A percentile compares a stretch with the other conserved stretches of the same genome.
Conservation (phyloP, 2,329 filamentous ascomycete species). For the Neopestalotiopsis rosae region DNA sequence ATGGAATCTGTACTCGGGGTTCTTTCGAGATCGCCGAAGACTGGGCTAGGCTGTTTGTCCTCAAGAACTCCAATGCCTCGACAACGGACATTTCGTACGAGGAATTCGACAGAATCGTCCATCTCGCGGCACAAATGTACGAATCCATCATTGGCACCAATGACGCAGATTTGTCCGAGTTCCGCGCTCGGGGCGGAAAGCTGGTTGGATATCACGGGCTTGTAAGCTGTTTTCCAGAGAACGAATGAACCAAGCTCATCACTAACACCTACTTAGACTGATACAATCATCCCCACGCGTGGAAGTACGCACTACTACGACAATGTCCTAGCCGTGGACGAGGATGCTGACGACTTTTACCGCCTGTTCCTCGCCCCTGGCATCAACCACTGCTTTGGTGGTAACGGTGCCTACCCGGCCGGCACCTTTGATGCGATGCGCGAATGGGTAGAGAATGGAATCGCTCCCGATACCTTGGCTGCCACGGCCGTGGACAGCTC, state of each 20-base stretch:
- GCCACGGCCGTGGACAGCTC: not conserved
- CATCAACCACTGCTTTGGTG: conserved; percentile 3
- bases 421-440: not conserved
- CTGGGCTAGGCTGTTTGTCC: not conserved
- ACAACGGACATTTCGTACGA: not conserved
- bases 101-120: not conserved
- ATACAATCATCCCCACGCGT: not conserved
- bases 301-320: conserved; percentile 10
- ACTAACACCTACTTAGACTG: not conserved
- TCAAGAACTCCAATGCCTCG: not conserved
- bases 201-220: conserved; percentile 1
- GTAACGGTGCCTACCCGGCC: not conserved
- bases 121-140: not conserved
- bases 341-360: conserved; percentile 8
- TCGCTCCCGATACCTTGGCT: not conserved
- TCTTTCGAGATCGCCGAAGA: not conserved
- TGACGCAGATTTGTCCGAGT: conserved; percentile 3
- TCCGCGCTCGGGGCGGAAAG: conserved; percentile 8
- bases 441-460: conserved; percentile 15
- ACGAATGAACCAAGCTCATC: not conserved
- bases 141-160: conserved; percentile 7
- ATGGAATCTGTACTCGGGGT: not conserved
- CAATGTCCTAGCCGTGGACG: not conserved
- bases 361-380: conserved; percentile 1
- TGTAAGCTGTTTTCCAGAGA: not conserved